phyloP scores from a whole-genome alignment of 495 filamentous ascomycete genomes.

The Penicillium steckii region DNA sequence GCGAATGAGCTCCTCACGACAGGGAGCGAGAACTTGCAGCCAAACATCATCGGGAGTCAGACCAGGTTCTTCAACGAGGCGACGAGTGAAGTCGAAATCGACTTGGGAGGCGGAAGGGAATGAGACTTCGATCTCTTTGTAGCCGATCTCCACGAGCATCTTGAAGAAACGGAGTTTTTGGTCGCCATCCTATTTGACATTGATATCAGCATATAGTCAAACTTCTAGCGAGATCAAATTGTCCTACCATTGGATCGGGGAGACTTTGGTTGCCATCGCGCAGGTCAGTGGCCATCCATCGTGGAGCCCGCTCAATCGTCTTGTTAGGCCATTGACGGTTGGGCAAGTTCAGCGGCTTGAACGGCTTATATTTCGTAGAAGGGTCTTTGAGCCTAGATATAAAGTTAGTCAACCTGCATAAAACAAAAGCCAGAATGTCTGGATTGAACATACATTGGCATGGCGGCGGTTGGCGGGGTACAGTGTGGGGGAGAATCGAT shows the following conservation, averaged over 20 bases:
- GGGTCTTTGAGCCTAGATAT: constrained; percentile 83
- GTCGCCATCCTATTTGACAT: constrained; percentile 66
- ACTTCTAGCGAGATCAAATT: background rate
- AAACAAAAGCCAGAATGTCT: no score
- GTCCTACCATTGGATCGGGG: constrained; percentile 79
- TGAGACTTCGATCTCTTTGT: constrained; percentile 97
- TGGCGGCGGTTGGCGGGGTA: constrained; percentile 33
- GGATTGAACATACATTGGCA: constrained; percentile 38
- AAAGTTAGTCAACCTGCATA: no score
- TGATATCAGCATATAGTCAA: background rate
- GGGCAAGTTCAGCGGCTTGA: constrained; percentile 73
- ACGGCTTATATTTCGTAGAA: constrained; percentile 83
- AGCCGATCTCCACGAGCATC: constrained; percentile 90
- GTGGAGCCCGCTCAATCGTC: constrained; percentile 71
- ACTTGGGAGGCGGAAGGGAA: constrained; percentile 93
- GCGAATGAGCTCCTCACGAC: constrained; percentile 87
- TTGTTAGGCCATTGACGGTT: constrained; percentile 89
- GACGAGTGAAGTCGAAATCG: constrained; percentile 93
- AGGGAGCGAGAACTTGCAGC: constrained; percentile 92
- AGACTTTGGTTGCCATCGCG: constrained; percentile 88
- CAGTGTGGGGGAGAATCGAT: constrained; percentile 29
- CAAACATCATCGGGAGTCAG: constrained; percentile 89
- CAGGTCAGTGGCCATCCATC: constrained; percentile 85
- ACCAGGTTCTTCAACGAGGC: constrained; percentile 83
- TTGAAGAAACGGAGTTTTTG: constrained; percentile 95